Evolutionary conservation across 805 yeast species (phyloP).

Genomic region (Yarrowia sp.): DNA sequence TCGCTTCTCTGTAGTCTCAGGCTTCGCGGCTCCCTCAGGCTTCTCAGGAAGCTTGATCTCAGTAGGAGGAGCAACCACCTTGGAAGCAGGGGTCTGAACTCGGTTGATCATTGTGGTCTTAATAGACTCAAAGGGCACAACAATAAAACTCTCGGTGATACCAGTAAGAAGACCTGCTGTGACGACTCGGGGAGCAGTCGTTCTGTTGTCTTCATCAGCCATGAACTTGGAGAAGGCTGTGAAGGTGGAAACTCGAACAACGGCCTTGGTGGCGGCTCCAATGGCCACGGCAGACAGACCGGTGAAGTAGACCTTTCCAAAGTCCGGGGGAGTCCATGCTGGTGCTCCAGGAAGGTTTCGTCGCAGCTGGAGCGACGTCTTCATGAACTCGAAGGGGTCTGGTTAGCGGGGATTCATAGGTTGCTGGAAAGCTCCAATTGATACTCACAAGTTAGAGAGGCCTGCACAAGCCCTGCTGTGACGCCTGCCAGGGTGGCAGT

Average conservation of each 20-base stretch:
- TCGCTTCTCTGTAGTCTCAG: background rate
- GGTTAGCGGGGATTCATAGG: conserved; percentile 32
- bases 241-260: conserved; percentile 69
- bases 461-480: conserved; percentile 42
- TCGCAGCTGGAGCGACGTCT: conserved; percentile 41
- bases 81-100: conserved; percentile 6
- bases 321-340: conserved; percentile 32
- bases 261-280: conserved; percentile 72
- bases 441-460: conserved; percentile 41
- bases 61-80: conserved; percentile 26
- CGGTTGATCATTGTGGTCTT: conserved; percentile 36
- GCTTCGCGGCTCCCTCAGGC: background rate
- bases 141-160: conserved; percentile 64
- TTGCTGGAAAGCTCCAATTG: background rate
- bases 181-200: conserved; percentile 75
- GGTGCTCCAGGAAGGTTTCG: conserved; percentile 32
- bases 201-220: conserved; percentile 57
- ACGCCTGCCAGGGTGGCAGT: conserved; percentile 42
- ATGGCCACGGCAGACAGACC: conserved; percentile 77
- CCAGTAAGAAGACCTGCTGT: conserved; percentile 87
- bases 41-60: conserved; percentile 9
- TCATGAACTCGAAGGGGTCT: conserved; percentile 45
- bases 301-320: conserved; percentile 38
- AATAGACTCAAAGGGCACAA: conserved; percentile 81
- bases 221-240: conserved; percentile 68